phyloP scores from a whole-genome alignment of 1,284 basidiomycete species.

The Apiotrichum gracile region DNA sequence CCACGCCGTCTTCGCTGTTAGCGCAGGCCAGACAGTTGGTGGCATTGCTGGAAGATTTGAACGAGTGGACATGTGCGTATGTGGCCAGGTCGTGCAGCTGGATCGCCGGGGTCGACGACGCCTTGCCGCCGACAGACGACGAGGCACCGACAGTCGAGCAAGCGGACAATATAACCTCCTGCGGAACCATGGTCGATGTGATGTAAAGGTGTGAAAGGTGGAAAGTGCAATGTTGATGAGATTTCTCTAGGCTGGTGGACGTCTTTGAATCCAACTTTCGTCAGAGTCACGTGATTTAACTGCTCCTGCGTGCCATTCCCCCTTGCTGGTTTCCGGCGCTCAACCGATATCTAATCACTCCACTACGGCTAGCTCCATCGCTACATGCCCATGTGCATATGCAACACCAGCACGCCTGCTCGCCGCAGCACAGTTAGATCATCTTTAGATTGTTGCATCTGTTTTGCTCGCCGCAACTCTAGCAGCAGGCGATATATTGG shows the following conservation, averaged over 20 bases:
- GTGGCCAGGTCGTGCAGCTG: conserved; percentile 46
- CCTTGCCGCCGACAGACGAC: conserved; percentile 4
- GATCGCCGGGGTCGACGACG: conserved; percentile 39
- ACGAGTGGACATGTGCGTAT: conserved; percentile 41
- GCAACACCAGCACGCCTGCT: neutral
- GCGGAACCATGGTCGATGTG: conserved; percentile 26
- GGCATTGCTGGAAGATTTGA: conserved; percentile 43
- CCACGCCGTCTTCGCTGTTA: conserved; percentile 33
- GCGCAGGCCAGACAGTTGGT: conserved; percentile 35
- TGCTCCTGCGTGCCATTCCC: too few species aligned
- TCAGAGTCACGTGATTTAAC: conserved; percentile 4
- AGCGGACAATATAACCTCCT: conserved; percentile 42
- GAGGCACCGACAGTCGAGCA: conserved; percentile 29
- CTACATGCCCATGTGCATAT: too few species aligned
- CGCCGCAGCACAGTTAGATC: too few species aligned
- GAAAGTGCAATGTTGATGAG: neutral
- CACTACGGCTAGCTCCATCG: neutral
- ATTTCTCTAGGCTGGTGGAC: neutral
- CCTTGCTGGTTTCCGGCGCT: too few species aligned
- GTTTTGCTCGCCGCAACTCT: conserved; percentile 10
- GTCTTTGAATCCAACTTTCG: neutral
- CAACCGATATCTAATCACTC: neutral
- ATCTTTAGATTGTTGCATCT: conserved; percentile 18
- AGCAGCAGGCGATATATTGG: conserved; percentile 5
- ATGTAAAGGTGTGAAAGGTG: neutral